Evolutionary conservation across 176 grass and related monocot species (phyloP).

Genomic region (Zea mays): Zm-B73-REFERENCE-NAM-5.0 NC_050097.1:207811501-207812000

Average conservation of each 20-base stretch:
- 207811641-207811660: constrained; percentile 2
- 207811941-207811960: constrained; percentile 50
- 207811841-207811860: constrained; percentile 43
- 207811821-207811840: constrained; percentile 46
- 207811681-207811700: constrained; percentile 32
- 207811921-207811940: constrained; percentile 50
- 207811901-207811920: constrained; percentile 44
- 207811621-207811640: constrained; percentile 89
- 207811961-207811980: constrained; percentile 57
- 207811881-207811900: constrained; percentile 45
- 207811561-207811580: constrained; percentile 81
- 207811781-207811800: constrained; percentile 62
- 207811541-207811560: constrained; percentile 45
- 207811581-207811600: constrained; percentile 80
- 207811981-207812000: constrained; percentile 57
- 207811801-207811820: constrained; percentile 44
- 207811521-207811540: constrained; percentile 22
- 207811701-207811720: constrained; percentile 27
- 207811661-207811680: not conserved
- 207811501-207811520: constrained; percentile 20
- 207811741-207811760: constrained; percentile 82
- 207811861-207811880: constrained; percentile 47
- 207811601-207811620: constrained; percentile 76
- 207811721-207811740: constrained; percentile 42
- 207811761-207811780: constrained; percentile 86